Conservation (phyloP, 257 asterid species). For the Solanum boliviense region DNA sequence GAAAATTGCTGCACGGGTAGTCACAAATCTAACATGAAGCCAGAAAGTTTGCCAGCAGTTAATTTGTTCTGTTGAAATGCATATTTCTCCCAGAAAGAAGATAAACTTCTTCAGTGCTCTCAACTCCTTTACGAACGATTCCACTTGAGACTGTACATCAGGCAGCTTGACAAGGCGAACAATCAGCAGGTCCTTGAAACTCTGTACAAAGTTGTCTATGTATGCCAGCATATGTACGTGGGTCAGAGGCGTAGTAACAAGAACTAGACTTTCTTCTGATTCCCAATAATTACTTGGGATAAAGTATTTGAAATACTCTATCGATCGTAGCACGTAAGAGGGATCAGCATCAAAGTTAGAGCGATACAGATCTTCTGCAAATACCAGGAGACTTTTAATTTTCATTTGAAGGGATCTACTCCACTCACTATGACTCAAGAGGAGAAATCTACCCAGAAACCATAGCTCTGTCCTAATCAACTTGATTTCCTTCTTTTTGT, state of each 20-base stretch:
- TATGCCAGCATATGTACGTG: neutral
- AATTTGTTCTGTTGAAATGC: neutral
- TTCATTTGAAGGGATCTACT: neutral
- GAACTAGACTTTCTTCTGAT: neutral
- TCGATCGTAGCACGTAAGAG: neutral
- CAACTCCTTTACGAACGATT: neutral
- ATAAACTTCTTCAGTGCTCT: neutral
- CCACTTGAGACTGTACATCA: neutral
- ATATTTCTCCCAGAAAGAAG: neutral
- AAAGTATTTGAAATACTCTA: neutral
- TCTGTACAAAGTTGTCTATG: neutral
- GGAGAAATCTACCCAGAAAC: neutral
- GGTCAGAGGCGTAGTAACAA: neutral
- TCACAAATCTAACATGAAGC: neutral
- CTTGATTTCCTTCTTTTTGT: neutral
- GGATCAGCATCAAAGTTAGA: neutral
- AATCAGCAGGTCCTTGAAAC: neutral
- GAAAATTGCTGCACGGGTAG: neutral
- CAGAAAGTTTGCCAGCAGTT: neutral
- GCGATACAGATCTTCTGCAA: neutral
- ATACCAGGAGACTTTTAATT: neutral
- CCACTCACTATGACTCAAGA: fast-evolving
- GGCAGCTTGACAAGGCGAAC: neutral
- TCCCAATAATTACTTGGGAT: neutral
- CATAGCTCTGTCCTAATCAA: neutral